A percentile compares a stretch with the other conserved stretches of the same genome.
Evolutionary conservation across 306 rosid genomes (phyloP).

Genomic region (Quercus aquifolioides): DNA sequence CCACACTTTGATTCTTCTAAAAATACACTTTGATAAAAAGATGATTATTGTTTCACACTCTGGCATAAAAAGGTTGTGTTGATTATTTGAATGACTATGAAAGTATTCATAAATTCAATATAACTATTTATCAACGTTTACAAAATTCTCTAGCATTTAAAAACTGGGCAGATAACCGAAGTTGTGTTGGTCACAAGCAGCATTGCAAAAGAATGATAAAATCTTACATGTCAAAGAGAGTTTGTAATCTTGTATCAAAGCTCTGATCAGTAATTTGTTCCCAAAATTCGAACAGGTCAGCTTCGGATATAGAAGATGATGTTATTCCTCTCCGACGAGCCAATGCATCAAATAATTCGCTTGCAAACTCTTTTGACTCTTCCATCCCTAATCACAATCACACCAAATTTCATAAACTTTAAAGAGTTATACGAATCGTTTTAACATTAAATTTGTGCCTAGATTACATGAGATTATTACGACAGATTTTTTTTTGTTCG

Average conservation of each 20-base stretch:
- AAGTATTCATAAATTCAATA: no score
- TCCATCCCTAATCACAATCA: conserved; percentile 50
- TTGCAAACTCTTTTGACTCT: conserved; percentile 72
- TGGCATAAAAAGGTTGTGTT: no score
- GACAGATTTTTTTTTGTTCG: no score
- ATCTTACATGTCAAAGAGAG: conserved; percentile 88
- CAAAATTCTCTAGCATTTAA: no score
- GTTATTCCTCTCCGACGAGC: conserved; percentile 80
- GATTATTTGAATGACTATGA: no score
- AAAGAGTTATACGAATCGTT: neutral
- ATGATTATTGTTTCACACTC: no score
- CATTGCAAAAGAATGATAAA: neutral
- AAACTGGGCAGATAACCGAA: no score
- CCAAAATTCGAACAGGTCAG: conserved; percentile 70
- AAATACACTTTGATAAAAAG: no score
- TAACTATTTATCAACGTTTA: no score
- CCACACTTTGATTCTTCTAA: no score
- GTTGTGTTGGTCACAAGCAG: neutral
- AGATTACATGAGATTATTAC: neutral
- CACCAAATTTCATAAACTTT: neutral
- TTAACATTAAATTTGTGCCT: neutral
- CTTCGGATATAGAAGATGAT: conserved; percentile 50
- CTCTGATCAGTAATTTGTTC: conserved; percentile 80
- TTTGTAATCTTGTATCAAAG: conserved; percentile 85
- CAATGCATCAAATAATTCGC: conserved; percentile 74